Base-by-base conservation (phyloP, 306 rosid species). In the Lupinus albus region DNA sequence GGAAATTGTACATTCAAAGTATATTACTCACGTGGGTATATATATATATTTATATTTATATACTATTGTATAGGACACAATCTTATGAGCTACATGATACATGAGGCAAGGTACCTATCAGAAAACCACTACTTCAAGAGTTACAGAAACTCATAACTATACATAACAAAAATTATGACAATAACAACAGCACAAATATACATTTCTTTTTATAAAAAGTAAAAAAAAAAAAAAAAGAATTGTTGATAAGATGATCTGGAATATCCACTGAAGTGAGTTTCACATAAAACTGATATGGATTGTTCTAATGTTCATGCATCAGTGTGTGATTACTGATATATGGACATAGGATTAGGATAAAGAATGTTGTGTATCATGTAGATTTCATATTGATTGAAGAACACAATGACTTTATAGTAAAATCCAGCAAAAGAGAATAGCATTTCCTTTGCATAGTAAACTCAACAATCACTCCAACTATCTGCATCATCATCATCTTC, bases 391-490 rank as follows among this genome's bases (percentile, higher is more conserved):
- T 61, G 68, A 54, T 41, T 21, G 12, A 11, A 35, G 21, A 62
- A 79, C 48, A 68, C 58, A 73, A 62, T 8, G 15, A n/a, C 66
- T 61, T 46, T 70, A 20, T 59, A 62, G 61, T 14, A 50, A 67
- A 20, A 74, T 35, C 38, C 42, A 73, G 50, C 20, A 61, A 53
- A 13, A 73, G 63, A 55, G 17, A 46, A 45, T 56, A 51, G 15
- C 17, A 16, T 14, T 57, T 57, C 16, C 45, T 33, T 51, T 53
- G 20, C 45, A 18, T 63, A 35, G 64, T 15, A 54, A 71, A 47
- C 63, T 84, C 81, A 85, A 72, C 82, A 79, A 75, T 94, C 97
- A 65, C 92, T 86, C 99, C 99, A 92, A 73, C 75, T 67, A 68
- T 93, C 91, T 7, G 72, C 80, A 57, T 89, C 93, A 21, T 89